These are phyloP conservation scores for Canavalia ensiformis DNA, from an alignment of 306 rosid genomes.

Conservation along the genomic window DNA sequence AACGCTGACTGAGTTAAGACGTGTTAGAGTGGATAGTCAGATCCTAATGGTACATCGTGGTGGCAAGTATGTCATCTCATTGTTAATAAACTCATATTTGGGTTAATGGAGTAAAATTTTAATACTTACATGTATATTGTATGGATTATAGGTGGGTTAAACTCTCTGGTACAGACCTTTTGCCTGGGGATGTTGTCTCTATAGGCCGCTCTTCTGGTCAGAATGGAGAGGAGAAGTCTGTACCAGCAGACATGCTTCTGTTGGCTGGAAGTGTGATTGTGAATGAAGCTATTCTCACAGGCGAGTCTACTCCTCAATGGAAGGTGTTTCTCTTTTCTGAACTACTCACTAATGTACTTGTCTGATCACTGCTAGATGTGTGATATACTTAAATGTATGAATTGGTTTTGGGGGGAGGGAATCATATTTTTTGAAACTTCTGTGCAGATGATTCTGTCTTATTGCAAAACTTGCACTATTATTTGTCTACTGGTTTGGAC, in stretches of 20 bases:
- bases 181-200: constrained; percentile 99
- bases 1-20: constrained; percentile 95
- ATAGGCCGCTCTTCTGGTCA: constrained; percentile 87
- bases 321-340: constrained; percentile 77
- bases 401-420: constrained; percentile 10
- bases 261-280: constrained; percentile 97
- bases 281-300: constrained; percentile 99
- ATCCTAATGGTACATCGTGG: constrained; percentile 90
- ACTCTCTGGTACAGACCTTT: constrained; percentile 88
- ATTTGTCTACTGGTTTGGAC: constrained; percentile 13
- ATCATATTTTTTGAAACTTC: not conserved
- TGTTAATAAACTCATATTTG: constrained; percentile 26
- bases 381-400: not conserved
- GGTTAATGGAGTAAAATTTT: constrained; percentile 34
- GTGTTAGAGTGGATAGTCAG: constrained; percentile 96
- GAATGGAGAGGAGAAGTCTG: constrained; percentile 94
- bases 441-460: constrained; percentile 20
- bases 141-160: constrained; percentile 82
- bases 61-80: constrained; percentile 84
- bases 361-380: constrained; percentile 11
- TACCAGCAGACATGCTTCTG: constrained; percentile 98
- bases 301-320: constrained; percentile 99
- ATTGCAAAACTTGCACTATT: constrained; percentile 3
- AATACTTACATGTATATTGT: constrained; percentile 37
- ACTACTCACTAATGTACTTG: constrained; percentile 42